Conservation (phyloP, 2,329 filamentous ascomycete genomes). For the Elsinoe necatrix region DNA sequence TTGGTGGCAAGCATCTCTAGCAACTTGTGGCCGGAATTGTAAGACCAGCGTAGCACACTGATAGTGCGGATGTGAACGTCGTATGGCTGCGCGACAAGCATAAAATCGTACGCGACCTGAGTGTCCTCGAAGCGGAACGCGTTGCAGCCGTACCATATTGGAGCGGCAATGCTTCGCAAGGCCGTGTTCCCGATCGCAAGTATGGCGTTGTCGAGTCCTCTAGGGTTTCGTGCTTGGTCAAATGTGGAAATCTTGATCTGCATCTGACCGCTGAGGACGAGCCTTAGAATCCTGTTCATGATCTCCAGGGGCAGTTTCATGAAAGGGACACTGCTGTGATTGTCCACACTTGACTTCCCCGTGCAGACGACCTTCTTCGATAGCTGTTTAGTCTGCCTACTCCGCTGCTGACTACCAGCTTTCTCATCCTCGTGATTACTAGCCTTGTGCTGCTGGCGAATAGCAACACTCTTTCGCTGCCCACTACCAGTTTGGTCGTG, state of each 20-base stretch:
- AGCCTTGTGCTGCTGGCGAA: no score
- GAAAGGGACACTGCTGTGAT: not conserved
- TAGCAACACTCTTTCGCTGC: no score
- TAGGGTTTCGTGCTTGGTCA: not conserved
- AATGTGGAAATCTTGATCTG: not conserved
- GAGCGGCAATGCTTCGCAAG: not conserved
- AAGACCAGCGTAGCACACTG: not conserved
- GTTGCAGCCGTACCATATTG: not conserved
- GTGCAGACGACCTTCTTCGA: no score
- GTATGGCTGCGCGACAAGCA: not conserved
- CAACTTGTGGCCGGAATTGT: not conserved
- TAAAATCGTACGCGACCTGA: not conserved
- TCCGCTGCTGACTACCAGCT: no score
- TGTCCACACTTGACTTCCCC: no score
- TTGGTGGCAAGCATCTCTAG: not conserved
- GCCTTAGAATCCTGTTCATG: not conserved
- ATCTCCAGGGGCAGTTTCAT: not conserved
- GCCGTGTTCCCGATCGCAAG: not conserved
- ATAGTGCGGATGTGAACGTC: not conserved
- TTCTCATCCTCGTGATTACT: no score
- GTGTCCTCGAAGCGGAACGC: not conserved
- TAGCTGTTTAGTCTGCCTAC: no score
- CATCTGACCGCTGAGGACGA: not conserved
- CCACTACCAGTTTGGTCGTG: no score
- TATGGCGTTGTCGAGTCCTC: not conserved